These are phyloP conservation scores for Tricholoma hemisulphureum DNA, from an alignment of 768 basidiomycete species.

Conservation along the genomic window DNA sequence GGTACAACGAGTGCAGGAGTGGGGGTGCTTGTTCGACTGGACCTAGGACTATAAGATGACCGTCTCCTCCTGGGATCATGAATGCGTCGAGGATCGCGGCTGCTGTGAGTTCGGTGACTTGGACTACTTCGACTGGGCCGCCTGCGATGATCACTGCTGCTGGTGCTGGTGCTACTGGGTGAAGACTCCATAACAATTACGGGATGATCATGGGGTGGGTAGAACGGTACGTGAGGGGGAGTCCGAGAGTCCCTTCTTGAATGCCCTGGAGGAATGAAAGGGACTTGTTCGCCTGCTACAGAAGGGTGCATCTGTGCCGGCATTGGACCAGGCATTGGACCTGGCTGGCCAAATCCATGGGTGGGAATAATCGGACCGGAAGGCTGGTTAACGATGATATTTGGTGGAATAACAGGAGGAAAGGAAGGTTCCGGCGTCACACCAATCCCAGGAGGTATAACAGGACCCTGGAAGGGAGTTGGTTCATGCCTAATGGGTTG, in stretches of 20 bases:
- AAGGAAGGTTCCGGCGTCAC: conserved; percentile 1
- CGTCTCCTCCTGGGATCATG: conserved; percentile 7
- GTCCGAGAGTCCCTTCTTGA: not conserved
- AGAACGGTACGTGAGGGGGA: conserved; percentile 1
- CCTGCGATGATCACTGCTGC: conserved; percentile 4
- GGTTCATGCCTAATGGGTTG: conserved; percentile 5
- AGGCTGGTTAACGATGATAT: not conserved
- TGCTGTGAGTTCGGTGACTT: conserved; percentile 16
- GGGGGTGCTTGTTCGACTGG: conserved; percentile 2
- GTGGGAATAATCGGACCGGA: conserved; percentile 20
- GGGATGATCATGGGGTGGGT: conserved; percentile 5
- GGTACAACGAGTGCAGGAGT: not conserved
- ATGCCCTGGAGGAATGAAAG: conserved; percentile 25
- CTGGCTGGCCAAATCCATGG: conserved; percentile 12
- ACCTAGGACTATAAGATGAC: conserved; percentile 1
- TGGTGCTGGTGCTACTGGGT: not conserved
- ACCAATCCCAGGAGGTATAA: conserved; percentile 14
- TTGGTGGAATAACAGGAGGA: conserved; percentile 13
- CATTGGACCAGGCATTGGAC: conserved; percentile 16
- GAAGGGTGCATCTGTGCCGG: conserved; percentile 8
- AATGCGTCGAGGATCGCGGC: conserved; percentile 11
- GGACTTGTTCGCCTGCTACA: not conserved
- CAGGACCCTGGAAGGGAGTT: not conserved
- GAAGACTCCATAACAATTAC: conserved; percentile 9
- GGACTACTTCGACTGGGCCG: not conserved